These are phyloP conservation scores for Malassezia restricta DNA, from an alignment of 1,284 basidiomycete genomes.

Conservation along the genomic window DNA sequence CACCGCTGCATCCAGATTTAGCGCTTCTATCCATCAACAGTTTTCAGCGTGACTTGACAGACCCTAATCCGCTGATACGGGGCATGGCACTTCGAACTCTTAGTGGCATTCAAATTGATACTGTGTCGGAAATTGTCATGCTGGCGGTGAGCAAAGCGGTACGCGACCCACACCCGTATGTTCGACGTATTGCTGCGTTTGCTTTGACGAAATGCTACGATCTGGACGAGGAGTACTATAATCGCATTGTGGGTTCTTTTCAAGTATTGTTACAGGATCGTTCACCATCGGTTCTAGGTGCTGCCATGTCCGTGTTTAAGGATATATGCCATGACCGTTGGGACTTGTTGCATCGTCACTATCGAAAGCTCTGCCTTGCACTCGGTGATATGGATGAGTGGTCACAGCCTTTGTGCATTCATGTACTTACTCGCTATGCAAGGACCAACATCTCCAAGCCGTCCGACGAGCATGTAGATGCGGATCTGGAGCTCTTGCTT, in stretches of 20 bases:
- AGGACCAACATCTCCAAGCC: slow-evolving; percentile 48
- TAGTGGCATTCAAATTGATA: slow-evolving; percentile 75
- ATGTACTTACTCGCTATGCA: slow-evolving; percentile 71
- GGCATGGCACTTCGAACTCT: slow-evolving; percentile 89
- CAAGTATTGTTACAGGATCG: slow-evolving; percentile 64
- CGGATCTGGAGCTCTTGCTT: slow-evolving; percentile 33
- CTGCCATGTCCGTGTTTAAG: slow-evolving; percentile 66
- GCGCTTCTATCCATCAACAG: slow-evolving; percentile 95
- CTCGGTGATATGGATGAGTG: slow-evolving; percentile 88
- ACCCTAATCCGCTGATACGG: slow-evolving; percentile 69
- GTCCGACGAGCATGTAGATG: slow-evolving; percentile 48
- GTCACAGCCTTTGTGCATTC: slow-evolving; percentile 73
- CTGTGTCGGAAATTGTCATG: slow-evolving; percentile 73
- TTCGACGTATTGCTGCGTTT: slow-evolving; percentile 77
- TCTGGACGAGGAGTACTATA: slow-evolving; percentile 56
- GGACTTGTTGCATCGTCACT: slow-evolving; percentile 78
- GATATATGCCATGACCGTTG: slow-evolving; percentile 24
- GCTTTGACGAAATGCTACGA: slow-evolving; percentile 67
- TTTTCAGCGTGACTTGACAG: slow-evolving; percentile 89
- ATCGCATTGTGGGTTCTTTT: slow-evolving; percentile 63
- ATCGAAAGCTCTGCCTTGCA: slow-evolving; percentile 67
- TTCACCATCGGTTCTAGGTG: slow-evolving; percentile 76
- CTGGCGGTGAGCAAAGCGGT: slow-evolving; percentile 82
- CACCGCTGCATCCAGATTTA: slow-evolving; percentile 62
- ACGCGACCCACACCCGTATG: slow-evolving; percentile 79